Conservation (phyloP, 2,329 filamentous ascomycete genomes). For the Penicillium sp. region DNA sequence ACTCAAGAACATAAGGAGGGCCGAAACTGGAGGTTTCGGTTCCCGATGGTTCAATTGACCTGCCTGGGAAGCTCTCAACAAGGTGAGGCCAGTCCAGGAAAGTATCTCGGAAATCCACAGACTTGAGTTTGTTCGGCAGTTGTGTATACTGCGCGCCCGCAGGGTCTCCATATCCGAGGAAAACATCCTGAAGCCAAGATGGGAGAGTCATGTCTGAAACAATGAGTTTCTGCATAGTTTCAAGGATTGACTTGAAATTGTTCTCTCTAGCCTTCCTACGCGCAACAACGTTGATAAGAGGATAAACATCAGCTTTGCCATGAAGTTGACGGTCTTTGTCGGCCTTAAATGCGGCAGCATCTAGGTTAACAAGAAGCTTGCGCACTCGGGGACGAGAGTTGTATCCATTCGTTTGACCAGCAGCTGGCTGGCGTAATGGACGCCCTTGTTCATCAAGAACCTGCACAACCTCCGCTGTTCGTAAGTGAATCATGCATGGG, state of each 20-base stretch:
- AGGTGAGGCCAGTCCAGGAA: slow-evolving; percentile 96
- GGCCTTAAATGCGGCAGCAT: slow-evolving; percentile 73
- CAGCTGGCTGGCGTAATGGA: slow-evolving; percentile 62
- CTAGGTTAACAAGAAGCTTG: slow-evolving; percentile 78
- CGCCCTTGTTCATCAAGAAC: slow-evolving; percentile 84
- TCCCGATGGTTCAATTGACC: slow-evolving; percentile 77
- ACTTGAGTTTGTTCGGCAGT: slow-evolving; percentile 74
- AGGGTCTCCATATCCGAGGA: slow-evolving; percentile 95
- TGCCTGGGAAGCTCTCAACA: slow-evolving; percentile 84
- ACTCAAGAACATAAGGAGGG: slow-evolving; percentile 85
- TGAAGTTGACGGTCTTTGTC: slow-evolving; percentile 69
- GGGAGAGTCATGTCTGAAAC: slow-evolving; percentile 84
- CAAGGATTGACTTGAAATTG: slow-evolving; percentile 92
- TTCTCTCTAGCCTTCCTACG: slow-evolving; percentile 87
- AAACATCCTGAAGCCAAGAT: slow-evolving; percentile 93
- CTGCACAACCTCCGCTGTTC: slow-evolving; percentile 83
- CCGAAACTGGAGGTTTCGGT: slow-evolving; percentile 73
- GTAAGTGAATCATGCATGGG: slow-evolving; percentile 70
- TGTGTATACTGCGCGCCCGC: slow-evolving; percentile 84
- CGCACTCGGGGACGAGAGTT: slow-evolving; percentile 62
- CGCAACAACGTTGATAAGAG: slow-evolving; percentile 81
- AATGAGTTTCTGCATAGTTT: slow-evolving; percentile 85
- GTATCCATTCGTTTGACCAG: slow-evolving; percentile 65
- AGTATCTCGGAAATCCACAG: slow-evolving; percentile 88
- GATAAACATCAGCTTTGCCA: slow-evolving; percentile 79